phyloP scores from a whole-genome alignment of 306 rosid species.

The Pachyrhizus erosus region DNA sequence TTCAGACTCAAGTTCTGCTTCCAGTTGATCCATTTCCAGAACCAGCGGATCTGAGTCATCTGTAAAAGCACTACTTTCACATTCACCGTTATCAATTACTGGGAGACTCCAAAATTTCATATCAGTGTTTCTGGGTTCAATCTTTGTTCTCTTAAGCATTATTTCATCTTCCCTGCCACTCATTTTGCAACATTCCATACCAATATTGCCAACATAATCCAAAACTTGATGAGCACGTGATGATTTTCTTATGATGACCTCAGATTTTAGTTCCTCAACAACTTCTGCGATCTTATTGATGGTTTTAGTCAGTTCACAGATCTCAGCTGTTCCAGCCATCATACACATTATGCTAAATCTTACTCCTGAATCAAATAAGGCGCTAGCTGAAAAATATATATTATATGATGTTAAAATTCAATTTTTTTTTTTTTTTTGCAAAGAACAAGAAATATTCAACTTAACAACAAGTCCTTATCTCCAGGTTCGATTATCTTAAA shows the following conservation, averaged over 20 bases:
- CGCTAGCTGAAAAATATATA: slow-evolving; percentile 40
- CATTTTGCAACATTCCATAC: slow-evolving; percentile 25
- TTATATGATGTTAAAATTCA: slow-evolving; percentile 19
- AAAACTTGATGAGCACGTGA: slow-evolving; percentile 26
- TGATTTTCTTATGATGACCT: slow-evolving; percentile 63
- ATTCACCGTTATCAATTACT: slow-evolving; percentile 56
- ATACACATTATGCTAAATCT: slow-evolving; percentile 71
- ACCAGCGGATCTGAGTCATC: slow-evolving; percentile 57
- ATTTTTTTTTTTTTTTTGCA: too few species aligned
- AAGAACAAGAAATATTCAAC: background rate
- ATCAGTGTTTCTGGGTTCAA: slow-evolving; percentile 35
- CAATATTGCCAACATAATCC: slow-evolving; percentile 42
- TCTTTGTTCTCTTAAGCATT: slow-evolving; percentile 12
- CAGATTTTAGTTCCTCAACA: slow-evolving; percentile 68
- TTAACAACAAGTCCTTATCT: too few species aligned
- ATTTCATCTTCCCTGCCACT: slow-evolving; percentile 36
- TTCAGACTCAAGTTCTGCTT: slow-evolving; percentile 74
- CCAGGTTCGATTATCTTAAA: too few species aligned
- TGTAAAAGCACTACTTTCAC: slow-evolving; percentile 70
- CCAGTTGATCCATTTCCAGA: slow-evolving; percentile 67
- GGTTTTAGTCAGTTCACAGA: slow-evolving; percentile 58
- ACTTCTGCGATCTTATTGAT: slow-evolving; percentile 61
- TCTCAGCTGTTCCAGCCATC: slow-evolving; percentile 72
- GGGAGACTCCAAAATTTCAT: slow-evolving; percentile 38
- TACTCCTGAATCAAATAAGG: slow-evolving; percentile 68